These are phyloP conservation scores for Verticillium nubilum DNA, from an alignment of 2,329 filamentous ascomycete genomes.

Conservation along the genomic window DNA sequence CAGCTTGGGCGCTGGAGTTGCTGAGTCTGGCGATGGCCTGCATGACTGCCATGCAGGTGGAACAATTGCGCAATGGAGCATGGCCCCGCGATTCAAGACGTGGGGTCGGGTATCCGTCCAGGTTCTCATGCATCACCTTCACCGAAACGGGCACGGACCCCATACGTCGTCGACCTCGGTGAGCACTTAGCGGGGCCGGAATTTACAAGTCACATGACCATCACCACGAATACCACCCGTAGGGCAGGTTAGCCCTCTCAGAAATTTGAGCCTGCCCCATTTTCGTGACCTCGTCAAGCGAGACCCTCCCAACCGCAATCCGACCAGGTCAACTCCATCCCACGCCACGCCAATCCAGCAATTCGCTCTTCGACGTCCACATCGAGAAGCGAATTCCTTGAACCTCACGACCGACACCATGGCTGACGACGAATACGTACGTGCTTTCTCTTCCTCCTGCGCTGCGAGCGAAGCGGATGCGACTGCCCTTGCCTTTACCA, in stretches of 20 bases:
- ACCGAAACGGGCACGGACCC: background rate
- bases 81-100: background rate
- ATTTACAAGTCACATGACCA: background rate
- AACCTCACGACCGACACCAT: slow-evolving; percentile 52
- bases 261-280: slow-evolving; percentile 5
- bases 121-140: background rate
- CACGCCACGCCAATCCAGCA: slow-evolving; percentile 15
- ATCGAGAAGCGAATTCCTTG: slow-evolving; percentile 38
- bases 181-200: background rate
- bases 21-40: background rate
- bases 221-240: background rate
- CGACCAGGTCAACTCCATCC: slow-evolving; percentile 2
- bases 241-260: slow-evolving; percentile 12
- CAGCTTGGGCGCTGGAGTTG: no score
- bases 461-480: background rate
- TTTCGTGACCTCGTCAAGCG: slow-evolving; percentile 8
- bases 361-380: slow-evolving; percentile 35
- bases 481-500: background rate
- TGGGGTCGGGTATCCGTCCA: background rate
- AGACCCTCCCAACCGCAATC: slow-evolving; percentile 1
- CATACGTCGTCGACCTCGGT: background rate
- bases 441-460: slow-evolving; percentile 32
- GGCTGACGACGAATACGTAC: slow-evolving; percentile 86
- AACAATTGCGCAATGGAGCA: background rate
- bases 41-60: background rate